These are phyloP conservation scores for Olyra latifolia DNA, from an alignment of 176 grass and related monocot genomes.

Conservation along the genomic window DNA sequence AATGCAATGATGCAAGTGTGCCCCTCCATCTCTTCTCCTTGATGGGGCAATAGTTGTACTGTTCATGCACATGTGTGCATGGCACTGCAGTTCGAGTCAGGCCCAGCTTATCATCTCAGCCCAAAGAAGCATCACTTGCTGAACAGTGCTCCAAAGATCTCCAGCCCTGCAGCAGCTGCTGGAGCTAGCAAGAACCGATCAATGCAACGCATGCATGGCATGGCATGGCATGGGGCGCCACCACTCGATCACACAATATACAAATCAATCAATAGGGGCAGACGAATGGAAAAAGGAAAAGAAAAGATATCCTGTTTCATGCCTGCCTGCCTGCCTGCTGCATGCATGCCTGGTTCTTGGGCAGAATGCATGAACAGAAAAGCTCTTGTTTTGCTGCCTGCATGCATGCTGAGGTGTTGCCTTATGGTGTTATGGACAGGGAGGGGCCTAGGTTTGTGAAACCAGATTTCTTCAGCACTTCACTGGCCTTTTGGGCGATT, in stretches of 20 bases:
- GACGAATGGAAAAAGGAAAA: neutral
- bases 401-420: slow-evolving; percentile 16
- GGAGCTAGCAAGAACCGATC: neutral
- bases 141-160: slow-evolving; percentile 21
- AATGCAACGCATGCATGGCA: neutral
- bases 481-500: neutral
- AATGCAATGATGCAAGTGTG: neutral
- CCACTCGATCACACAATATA: slow-evolving; percentile 5
- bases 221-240: slow-evolving; percentile 25
- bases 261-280: neutral
- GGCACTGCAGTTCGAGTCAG: neutral
- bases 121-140: neutral
- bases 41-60: slow-evolving; percentile 2
- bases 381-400: neutral
- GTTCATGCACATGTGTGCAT: slow-evolving; percentile 21
- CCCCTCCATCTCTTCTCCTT: neutral
- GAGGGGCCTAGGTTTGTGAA: slow-evolving; percentile 23
- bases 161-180: neutral
- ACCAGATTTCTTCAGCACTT: slow-evolving; percentile 18
- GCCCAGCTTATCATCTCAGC: neutral
- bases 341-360: neutral
- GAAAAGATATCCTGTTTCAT: neutral
- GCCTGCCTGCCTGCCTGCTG: neutral
- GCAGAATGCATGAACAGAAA: slow-evolving; percentile 2
- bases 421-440: slow-evolving; percentile 21